These are phyloP conservation scores for Diatrype stigma DNA, from an alignment of 2,329 filamentous ascomycete species.

Conservation along the genomic window DNA sequence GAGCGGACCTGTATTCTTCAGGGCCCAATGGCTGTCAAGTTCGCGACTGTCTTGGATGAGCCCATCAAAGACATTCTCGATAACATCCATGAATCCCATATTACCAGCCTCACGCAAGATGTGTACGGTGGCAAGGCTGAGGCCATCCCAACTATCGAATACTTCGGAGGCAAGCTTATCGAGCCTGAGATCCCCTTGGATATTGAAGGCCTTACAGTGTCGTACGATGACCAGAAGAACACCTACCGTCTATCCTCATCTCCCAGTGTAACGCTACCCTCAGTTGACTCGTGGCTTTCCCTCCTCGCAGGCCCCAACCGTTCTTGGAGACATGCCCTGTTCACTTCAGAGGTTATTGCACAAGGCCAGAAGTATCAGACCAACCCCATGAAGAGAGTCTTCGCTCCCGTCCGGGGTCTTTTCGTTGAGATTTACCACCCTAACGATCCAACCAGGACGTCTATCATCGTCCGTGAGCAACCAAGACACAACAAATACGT, in stretches of 20 bases:
- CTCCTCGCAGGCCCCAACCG: constrained; percentile 80
- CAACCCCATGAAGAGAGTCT: constrained; percentile 90
- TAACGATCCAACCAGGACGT: constrained; percentile 76
- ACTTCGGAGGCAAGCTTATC: constrained; percentile 86
- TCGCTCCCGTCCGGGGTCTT: constrained; percentile 79
- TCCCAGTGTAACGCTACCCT: constrained; percentile 69
- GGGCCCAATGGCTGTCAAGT: constrained; percentile 87
- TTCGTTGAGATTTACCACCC: constrained; percentile 84
- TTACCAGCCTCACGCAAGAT: constrained; percentile 72
- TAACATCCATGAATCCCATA: constrained; percentile 83
- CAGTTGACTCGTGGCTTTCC: constrained; percentile 78
- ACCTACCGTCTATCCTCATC: constrained; percentile 79
- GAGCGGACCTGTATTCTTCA: constrained; percentile 94
- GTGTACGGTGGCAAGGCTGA: constrained; percentile 71
- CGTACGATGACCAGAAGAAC: constrained; percentile 73
- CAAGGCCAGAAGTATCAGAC: constrained; percentile 97
- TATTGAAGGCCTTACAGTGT: constrained; percentile 80
- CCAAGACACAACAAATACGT: constrained; percentile 80
- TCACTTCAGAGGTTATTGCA: constrained; percentile 88
- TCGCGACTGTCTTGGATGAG: constrained; percentile 85
- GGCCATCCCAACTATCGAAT: constrained; percentile 81
- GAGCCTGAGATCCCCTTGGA: constrained; percentile 69
- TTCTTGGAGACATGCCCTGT: constrained; percentile 92
- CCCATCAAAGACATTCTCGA: constrained; percentile 94
- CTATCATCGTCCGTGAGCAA: constrained; percentile 83